Evolutionary conservation across 331 rosid species (phyloP).

Genomic region (Quercus lobata): DNA sequence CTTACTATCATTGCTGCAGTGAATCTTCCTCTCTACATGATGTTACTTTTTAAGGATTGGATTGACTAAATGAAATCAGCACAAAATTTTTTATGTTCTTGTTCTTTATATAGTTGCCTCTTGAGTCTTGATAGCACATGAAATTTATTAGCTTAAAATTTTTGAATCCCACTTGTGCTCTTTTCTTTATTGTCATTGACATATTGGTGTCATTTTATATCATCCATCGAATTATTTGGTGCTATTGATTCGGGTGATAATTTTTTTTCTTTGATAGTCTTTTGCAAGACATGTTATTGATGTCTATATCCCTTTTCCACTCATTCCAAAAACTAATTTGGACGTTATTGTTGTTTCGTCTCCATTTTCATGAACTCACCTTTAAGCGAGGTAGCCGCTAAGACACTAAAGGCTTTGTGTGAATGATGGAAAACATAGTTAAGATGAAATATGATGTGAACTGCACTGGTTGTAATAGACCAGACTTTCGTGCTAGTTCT

Average conservation of each 20-base stretch:
- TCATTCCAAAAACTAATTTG: no score
- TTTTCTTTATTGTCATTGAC: not conserved
- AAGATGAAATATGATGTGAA: no score
- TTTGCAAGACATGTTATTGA: not conserved
- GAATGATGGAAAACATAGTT: no score
- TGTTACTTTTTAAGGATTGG: constrained; percentile 87
- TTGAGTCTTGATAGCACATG: not conserved
- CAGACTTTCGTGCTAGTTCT: no score
- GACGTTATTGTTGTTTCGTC: no score
- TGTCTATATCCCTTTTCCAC: no score
- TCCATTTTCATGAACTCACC: no score
- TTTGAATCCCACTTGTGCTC: not conserved
- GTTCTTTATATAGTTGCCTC: not conserved
- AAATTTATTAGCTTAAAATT: not conserved
- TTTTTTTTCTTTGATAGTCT: not conserved
- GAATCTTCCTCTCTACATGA: constrained; percentile 74
- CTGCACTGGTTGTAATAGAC: no score
- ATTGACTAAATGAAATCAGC: constrained; percentile 41
- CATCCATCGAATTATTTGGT: not conserved
- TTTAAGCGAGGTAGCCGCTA: no score
- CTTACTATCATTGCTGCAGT: constrained; percentile 65
- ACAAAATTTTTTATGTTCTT: not conserved
- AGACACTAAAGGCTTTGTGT: no score
- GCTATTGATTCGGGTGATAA: not conserved
- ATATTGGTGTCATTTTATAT: not conserved